Percentiles rank a stretch among this genome's conserved stretches.
These are phyloP conservation scores for Closterium sp. DNA, from an alignment of 139 green algal genomes.

Conservation along the genomic window DNA sequence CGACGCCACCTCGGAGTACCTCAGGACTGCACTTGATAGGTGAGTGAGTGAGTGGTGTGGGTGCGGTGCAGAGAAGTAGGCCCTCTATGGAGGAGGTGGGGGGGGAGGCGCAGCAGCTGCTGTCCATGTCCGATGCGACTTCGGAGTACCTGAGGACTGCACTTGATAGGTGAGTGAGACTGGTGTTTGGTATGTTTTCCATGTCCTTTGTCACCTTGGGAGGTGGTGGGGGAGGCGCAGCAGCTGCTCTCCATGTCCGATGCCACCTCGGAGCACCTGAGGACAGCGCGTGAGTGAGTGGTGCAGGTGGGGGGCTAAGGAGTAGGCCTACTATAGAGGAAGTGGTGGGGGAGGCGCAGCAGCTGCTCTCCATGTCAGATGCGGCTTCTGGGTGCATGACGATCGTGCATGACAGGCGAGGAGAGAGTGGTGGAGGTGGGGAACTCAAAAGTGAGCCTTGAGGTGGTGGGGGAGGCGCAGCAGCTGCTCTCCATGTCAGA, in stretches of 20 bases:
- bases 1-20: not conserved
- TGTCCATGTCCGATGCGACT: not conserved
- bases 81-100: constrained; percentile 8
- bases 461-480: constrained; percentile 2
- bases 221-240: constrained; percentile 2
- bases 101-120: not conserved
- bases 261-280: not conserved
- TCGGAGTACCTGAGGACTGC: not conserved
- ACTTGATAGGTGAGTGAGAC: not conserved
- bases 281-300: not conserved
- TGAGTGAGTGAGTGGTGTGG: not conserved
- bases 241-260: not conserved
- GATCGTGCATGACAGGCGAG: not conserved
- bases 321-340: too few species aligned
- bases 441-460: too few species aligned
- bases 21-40: not conserved
- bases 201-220: too few species aligned
- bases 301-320: too few species aligned
- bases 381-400: not conserved
- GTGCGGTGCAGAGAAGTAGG: too few species aligned
- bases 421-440: too few species aligned
- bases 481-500: not conserved
- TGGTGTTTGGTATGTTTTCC: too few species aligned
- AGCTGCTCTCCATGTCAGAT: not conserved
- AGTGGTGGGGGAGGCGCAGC: not conserved